Evolutionary conservation across 176 grass and related monocot species (phyloP).

Genomic region (Miscanthus lutarioriparius): DNA sequence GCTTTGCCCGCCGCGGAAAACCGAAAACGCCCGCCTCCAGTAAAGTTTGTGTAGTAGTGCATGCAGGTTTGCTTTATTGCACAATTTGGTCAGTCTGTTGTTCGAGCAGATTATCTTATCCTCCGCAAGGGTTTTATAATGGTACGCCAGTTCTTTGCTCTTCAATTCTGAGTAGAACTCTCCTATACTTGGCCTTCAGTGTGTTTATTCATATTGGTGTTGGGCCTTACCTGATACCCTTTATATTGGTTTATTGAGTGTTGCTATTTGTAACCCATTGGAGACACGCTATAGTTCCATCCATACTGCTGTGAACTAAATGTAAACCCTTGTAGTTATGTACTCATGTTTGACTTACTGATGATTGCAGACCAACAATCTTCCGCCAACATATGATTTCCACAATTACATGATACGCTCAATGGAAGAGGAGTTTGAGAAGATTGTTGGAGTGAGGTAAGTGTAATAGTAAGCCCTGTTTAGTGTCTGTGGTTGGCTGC

Average conservation of each 20-base stretch:
- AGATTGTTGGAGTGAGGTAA: conserved; percentile 96
- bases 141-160: conserved; percentile 42
- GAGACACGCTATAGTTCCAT: neutral
- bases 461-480: neutral
- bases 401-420: conserved; percentile 96
- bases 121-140: conserved; percentile 93
- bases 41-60: too few relatives aligned
- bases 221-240: neutral
- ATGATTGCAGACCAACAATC: conserved; percentile 85
- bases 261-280: neutral
- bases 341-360: conserved; percentile 30
- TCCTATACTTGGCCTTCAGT: conserved; percentile 12
- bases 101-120: conserved; percentile 93
- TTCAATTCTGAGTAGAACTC: neutral
- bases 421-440: conserved; percentile 98
- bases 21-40: too few relatives aligned
- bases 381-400: conserved; percentile 79
- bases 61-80: conserved; percentile 87
- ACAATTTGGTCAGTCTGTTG: conserved; percentile 91
- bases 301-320: neutral
- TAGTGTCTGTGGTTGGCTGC: neutral
- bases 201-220: neutral
- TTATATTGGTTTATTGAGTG: neutral
- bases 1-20: too few relatives aligned
- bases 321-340: neutral